These are phyloP conservation scores for Vitis rupestris DNA, from an alignment of 164 flowering plant species.

Conservation along the genomic window DNA sequence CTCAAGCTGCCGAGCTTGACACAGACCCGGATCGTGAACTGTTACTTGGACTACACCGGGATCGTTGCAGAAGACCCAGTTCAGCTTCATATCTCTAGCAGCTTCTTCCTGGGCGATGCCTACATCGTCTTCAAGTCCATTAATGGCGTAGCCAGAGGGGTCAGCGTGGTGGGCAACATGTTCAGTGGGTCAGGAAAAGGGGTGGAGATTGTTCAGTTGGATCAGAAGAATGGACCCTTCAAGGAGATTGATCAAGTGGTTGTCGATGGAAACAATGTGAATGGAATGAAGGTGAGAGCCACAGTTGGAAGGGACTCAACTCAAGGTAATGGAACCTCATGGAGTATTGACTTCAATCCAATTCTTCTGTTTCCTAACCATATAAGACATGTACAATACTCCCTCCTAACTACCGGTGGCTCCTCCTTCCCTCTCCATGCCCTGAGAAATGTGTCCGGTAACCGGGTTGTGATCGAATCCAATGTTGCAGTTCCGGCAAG, in stretches of 20 bases:
- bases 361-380: slow-evolving; percentile 60
- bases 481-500: slow-evolving; percentile 43
- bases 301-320: slow-evolving; percentile 56
- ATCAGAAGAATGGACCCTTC: slow-evolving; percentile 53
- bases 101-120: slow-evolving; percentile 87
- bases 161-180: slow-evolving; percentile 78
- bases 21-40: slow-evolving; percentile 78
- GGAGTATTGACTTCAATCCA: slow-evolving; percentile 61
- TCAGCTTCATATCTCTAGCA: slow-evolving; percentile 57
- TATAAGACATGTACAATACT: slow-evolving; percentile 61
- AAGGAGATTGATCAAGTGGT: slow-evolving; percentile 58
- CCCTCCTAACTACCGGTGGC: slow-evolving; percentile 34
- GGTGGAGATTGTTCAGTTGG: slow-evolving; percentile 68
- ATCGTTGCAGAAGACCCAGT: slow-evolving; percentile 95
- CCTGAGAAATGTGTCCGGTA: slow-evolving; percentile 50
- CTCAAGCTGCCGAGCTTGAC: slow-evolving; percentile 58
- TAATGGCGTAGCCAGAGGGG: slow-evolving; percentile 56
- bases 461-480: slow-evolving; percentile 67
- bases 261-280: slow-evolving; percentile 63
- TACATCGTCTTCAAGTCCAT: slow-evolving; percentile 60
- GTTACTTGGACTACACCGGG: slow-evolving; percentile 83
- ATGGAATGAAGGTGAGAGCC: slow-evolving; percentile 54
- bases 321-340: slow-evolving; percentile 57
- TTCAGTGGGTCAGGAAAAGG: slow-evolving; percentile 61
- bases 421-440: slow-evolving; percentile 55